Evolutionary conservation across 345 rosid genomes (phyloP).

Genomic region (Cochlearia excelsa): DNA sequence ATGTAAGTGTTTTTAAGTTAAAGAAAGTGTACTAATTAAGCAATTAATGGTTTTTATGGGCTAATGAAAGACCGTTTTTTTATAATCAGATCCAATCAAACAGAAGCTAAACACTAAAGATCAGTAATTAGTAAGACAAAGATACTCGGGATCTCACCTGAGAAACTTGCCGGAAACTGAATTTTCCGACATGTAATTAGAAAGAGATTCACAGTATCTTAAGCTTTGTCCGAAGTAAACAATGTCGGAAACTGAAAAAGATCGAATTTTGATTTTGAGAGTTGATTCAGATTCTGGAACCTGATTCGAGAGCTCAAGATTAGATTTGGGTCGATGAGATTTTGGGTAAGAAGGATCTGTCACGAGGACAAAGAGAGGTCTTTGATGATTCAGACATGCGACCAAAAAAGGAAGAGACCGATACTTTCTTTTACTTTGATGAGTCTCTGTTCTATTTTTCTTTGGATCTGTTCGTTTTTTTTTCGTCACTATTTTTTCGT

Average conservation of each 20-base stretch:
- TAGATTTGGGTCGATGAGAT: constrained; percentile 37
- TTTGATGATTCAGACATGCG: constrained; percentile 47
- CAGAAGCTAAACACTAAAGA: constrained; percentile 7
- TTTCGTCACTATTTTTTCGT: no score
- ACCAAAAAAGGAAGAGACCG: constrained; percentile 42
- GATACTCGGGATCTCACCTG: constrained; percentile 42
- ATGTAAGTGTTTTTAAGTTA: neutral
- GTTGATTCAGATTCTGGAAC: constrained; percentile 14
- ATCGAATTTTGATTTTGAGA: neutral
- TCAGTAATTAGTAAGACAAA: neutral
- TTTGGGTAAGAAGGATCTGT: constrained; percentile 45
- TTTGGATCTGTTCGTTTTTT: neutral
- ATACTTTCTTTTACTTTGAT: constrained; percentile 10
- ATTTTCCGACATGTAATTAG: constrained; percentile 45
- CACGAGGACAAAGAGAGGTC: constrained; percentile 25
- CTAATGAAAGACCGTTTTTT: no score
- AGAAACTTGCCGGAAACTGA: constrained; percentile 34
- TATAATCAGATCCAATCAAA: constrained; percentile 21
- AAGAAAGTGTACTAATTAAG: constrained; percentile 5
- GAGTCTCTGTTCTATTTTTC: neutral
- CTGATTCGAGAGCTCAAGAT: constrained; percentile 11
- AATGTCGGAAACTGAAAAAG: neutral
- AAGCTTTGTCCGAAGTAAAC: constrained; percentile 9
- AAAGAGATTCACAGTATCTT: neutral
- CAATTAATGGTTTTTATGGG: neutral